Evolutionary conservation across 352 stramenopile genomes (phyloP), one percentile per base, ranked within the genome.

Genomic region (Globisporangium acanthophoron): DNA sequence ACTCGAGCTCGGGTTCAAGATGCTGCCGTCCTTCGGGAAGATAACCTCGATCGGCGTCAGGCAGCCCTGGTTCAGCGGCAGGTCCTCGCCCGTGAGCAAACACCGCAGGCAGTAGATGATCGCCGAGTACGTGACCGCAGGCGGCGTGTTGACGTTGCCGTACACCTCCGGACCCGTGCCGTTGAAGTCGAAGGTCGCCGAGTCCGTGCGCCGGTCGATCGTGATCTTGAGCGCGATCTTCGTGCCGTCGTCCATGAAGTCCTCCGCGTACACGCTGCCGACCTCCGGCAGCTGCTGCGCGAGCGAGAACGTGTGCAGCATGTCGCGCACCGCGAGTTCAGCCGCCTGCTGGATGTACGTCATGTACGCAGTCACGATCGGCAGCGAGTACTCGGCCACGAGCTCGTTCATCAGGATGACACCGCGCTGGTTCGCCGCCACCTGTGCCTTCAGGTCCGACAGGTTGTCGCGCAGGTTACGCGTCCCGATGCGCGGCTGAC

Each of bases 201-300:
- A 94, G 58, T 97, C 87, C 15, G 70, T 86, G 12, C 70, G 69
- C 50, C 87, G 76, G 66, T 99, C 91, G 59, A 99, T 98, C 33
- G 92, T 93, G 65, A 99, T 97, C 31, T 87, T 88, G 18, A 99
- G 74, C 20, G 87, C 75, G 67, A 99, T 99, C 33, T 85, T 96
- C 49, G 96, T 99, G 58, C 97, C 97, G 74, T 99, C 97, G 69
- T 99, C 97, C 92, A 99, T 98, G 56, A 97, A 97, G 66, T 99
- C 97, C 65, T 98, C 87, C 5, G 97, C 96, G 37, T 80, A 70
- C n/a, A 98, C 88, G 20, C 74, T 92, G 37, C 87, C 90, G 43
- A 96, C 66, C 52, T 95, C 79, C 11, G 79, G 74, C 9, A 96
- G 64, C n/a, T 83, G 64, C 51, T 77, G 71, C 44, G 74, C 61